Evolutionary conservation across 2,329 filamentous ascomycete genomes (phyloP).

Genomic region (Colletotrichum aenigma): DNA sequence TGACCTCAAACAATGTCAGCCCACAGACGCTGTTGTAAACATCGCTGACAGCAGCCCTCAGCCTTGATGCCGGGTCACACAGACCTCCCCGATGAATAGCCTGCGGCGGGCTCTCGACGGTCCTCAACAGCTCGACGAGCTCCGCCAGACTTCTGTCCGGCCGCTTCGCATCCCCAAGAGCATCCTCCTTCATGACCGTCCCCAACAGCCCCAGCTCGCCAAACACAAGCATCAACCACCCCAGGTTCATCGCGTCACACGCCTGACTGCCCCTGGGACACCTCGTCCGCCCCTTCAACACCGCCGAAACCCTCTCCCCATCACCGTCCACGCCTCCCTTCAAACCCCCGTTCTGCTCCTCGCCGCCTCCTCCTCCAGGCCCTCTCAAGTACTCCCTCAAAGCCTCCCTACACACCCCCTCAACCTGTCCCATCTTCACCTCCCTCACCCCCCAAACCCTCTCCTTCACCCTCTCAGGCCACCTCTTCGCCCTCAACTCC

Average conservation of each 20-base stretch:
- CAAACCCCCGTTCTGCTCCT: background rate
- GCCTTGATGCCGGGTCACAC: constrained; percentile 54
- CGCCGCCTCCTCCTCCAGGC: background rate
- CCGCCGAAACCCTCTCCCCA: constrained; percentile 27
- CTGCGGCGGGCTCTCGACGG: constrained; percentile 48
- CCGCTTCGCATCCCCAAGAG: constrained; percentile 22
- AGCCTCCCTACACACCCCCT: constrained; percentile 46
- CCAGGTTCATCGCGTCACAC: constrained; percentile 58
- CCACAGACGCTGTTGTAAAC: constrained; percentile 56
- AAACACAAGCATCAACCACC: constrained; percentile 58
- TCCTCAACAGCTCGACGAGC: constrained; percentile 46
- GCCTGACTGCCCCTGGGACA: constrained; percentile 54
- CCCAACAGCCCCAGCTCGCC: constrained; percentile 50
- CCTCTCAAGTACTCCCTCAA: constrained; percentile 50
- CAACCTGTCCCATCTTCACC: constrained; percentile 55
- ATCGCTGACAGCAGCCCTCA: constrained; percentile 51
- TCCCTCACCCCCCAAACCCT: constrained; percentile 52
- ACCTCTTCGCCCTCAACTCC: constrained; percentile 46
- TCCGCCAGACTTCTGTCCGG: constrained; percentile 46
- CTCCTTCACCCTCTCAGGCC: constrained; percentile 52
- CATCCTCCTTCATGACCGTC: constrained; percentile 37
- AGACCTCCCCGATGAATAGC: constrained; percentile 44
- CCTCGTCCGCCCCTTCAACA: constrained; percentile 40
- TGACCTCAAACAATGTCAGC: constrained; percentile 53
- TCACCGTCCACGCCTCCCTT: constrained; percentile 20